phyloP scores from a whole-genome alignment of 352 stramenopile genomes.

The Phytopythium sindhum region DNA sequence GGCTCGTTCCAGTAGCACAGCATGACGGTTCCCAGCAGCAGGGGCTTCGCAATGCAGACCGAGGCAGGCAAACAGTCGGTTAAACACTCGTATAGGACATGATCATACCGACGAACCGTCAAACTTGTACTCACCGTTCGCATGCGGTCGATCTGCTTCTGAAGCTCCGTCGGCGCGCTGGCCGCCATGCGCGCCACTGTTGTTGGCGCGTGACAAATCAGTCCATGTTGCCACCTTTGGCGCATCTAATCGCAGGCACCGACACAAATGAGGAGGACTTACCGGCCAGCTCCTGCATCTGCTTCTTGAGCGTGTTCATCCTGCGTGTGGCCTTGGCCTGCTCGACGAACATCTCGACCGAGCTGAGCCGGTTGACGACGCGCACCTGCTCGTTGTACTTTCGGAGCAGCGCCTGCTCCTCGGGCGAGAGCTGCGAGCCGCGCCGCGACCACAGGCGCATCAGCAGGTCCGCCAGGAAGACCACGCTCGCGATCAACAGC shows the following conservation, averaged over 20 bases:
- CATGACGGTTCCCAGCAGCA: slow-evolving; percentile 45
- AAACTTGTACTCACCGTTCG: slow-evolving; percentile 46
- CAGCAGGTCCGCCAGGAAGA: slow-evolving; percentile 46
- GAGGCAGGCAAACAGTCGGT: not conserved
- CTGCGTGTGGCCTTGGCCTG: slow-evolving; percentile 82
- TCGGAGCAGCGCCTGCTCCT: slow-evolving; percentile 52
- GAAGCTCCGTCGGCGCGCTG: slow-evolving; percentile 57
- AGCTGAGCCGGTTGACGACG: slow-evolving; percentile 82
- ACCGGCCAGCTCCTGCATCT: slow-evolving; percentile 81
- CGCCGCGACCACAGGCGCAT: slow-evolving; percentile 56
- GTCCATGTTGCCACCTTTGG: no score
- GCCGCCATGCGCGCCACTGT: slow-evolving; percentile 66
- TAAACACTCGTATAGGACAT: not conserved
- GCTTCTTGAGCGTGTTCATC: slow-evolving; percentile 85
- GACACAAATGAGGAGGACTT: no score
- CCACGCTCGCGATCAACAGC: slow-evolving; percentile 53
- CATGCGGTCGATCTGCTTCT: slow-evolving; percentile 74
- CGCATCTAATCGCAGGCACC: not conserved
- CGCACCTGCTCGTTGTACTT: slow-evolving; percentile 78
- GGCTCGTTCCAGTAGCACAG: slow-evolving; percentile 80
- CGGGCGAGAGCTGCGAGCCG: slow-evolving; percentile 44
- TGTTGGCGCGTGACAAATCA: not conserved
- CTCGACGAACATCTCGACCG: slow-evolving; percentile 86
- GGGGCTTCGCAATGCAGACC: slow-evolving; percentile 30
- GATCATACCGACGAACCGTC: not conserved